phyloP scores from a whole-genome alignment of 1,284 basidiomycete species.

The Austropuccinia psidii region DNA sequence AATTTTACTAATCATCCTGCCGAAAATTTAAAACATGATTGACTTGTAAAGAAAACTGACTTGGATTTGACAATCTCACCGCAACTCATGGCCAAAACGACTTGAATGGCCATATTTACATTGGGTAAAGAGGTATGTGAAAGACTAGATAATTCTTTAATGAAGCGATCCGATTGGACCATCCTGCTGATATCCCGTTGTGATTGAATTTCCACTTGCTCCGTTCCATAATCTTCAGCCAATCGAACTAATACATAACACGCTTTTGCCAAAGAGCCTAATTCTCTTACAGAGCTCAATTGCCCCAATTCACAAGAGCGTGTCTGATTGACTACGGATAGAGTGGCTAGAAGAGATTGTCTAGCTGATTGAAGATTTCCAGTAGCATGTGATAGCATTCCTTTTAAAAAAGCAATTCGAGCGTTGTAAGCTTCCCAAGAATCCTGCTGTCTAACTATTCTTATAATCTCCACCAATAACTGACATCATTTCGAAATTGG shows the following conservation, averaged over 20 bases:
- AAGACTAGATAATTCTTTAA: background rate
- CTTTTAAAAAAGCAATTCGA: conserved; percentile 6
- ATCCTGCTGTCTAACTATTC: background rate
- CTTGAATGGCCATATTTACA: background rate
- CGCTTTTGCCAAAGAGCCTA: background rate
- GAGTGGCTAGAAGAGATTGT: background rate
- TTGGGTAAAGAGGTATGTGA: background rate
- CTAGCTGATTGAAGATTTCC: background rate
- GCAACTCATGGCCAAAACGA: conserved; percentile 23
- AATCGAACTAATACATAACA: background rate
- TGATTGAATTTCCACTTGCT: no score
- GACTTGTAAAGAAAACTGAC: background rate
- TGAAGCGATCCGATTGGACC: background rate
- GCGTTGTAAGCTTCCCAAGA: background rate
- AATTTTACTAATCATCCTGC: background rate
- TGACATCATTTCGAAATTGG: background rate
- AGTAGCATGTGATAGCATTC: conserved; percentile 20
- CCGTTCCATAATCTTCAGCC: background rate
- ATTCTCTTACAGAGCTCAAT: background rate
- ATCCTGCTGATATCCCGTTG: background rate
- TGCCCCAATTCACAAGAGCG: no score
- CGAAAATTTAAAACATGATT: background rate
- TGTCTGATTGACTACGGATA: background rate
- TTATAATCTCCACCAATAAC: background rate
- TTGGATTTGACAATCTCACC: conserved; percentile 21